phyloP scores from a whole-genome alignment of 441 rosid species.

The Arabidopsis hybrid region DNA sequence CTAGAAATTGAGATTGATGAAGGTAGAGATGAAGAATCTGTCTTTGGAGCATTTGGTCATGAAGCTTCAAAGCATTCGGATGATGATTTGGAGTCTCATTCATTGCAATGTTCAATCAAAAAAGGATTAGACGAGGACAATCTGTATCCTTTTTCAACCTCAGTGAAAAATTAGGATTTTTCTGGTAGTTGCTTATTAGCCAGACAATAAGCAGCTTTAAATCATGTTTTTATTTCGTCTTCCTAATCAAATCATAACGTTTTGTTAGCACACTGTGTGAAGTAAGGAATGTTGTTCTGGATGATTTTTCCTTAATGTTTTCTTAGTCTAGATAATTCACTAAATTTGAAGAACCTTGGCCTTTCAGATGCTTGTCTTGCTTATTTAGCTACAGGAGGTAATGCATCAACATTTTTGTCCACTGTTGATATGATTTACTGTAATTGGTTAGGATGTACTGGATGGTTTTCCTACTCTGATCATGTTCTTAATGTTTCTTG shows the following conservation, averaged over 20 bases:
- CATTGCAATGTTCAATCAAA: slow-evolving; percentile 37
- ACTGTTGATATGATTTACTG: neutral
- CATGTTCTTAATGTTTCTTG: slow-evolving; percentile 19
- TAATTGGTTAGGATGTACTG: neutral
- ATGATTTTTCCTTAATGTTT: slow-evolving; percentile 19
- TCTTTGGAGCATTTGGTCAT: slow-evolving; percentile 17
- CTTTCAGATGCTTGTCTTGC: slow-evolving; percentile 87
- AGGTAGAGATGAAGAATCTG: slow-evolving; percentile 42
- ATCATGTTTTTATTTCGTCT: neutral
- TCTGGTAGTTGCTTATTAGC: no score
- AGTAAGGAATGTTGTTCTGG: slow-evolving; percentile 6
- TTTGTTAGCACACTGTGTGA: neutral
- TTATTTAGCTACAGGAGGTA: slow-evolving; percentile 74
- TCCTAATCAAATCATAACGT: neutral
- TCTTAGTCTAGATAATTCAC: slow-evolving; percentile 67
- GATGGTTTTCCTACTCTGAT: neutral
- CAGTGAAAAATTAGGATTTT: no score
- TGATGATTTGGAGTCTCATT: slow-evolving; percentile 38
- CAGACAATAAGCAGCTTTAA: slow-evolving; percentile 6
- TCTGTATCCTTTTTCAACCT: slow-evolving; percentile 64
- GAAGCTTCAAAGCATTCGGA: neutral
- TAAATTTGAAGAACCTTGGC: slow-evolving; percentile 77
- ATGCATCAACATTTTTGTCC: slow-evolving; percentile 16
- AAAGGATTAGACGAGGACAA: slow-evolving; percentile 67
- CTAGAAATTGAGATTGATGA: slow-evolving; percentile 52